Conservation (phyloP, 139 green algal species). For the Zygnema circumcarinatum region DNA sequence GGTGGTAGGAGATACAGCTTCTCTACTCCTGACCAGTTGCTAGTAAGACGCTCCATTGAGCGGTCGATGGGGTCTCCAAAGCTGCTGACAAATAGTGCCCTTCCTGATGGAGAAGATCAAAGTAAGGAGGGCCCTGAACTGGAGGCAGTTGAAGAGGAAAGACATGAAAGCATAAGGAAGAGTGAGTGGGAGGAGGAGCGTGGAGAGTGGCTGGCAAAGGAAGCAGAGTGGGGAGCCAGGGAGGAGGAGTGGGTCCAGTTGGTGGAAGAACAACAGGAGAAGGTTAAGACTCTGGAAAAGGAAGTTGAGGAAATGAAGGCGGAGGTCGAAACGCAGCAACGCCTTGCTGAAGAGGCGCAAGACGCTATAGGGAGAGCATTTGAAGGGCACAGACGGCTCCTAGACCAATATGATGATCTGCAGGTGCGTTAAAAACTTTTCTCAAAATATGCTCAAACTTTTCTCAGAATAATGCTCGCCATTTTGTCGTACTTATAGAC, state of each 20-base stretch:
- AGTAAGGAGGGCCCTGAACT: background rate
- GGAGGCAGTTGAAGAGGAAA: background rate
- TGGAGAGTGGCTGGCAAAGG: background rate
- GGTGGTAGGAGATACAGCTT: background rate
- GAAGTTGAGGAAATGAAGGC: background rate
- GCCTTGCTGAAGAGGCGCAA: background rate
- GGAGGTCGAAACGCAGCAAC: background rate
- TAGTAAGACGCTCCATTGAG: background rate
- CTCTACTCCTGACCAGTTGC: background rate
- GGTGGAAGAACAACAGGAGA: background rate
- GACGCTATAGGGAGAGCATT: background rate
- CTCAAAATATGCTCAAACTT: background rate
- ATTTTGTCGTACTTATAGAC: too few relatives aligned
- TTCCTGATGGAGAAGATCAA: background rate
- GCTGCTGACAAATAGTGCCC: background rate
- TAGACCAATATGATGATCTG: constrained; percentile 12
- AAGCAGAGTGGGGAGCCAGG: constrained; percentile 5
- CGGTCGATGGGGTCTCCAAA: background rate
- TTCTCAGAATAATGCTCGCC: too few relatives aligned
- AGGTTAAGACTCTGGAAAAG: background rate
- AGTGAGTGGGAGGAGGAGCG: constrained; percentile 7
- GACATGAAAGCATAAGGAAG: background rate
- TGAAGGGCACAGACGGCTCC: background rate
- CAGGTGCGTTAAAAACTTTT: background rate
- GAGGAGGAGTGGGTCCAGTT: background rate